Base-by-base conservation (phyloP, 148 eudicot genomes). In the Gaultheria prostrata region DNA sequence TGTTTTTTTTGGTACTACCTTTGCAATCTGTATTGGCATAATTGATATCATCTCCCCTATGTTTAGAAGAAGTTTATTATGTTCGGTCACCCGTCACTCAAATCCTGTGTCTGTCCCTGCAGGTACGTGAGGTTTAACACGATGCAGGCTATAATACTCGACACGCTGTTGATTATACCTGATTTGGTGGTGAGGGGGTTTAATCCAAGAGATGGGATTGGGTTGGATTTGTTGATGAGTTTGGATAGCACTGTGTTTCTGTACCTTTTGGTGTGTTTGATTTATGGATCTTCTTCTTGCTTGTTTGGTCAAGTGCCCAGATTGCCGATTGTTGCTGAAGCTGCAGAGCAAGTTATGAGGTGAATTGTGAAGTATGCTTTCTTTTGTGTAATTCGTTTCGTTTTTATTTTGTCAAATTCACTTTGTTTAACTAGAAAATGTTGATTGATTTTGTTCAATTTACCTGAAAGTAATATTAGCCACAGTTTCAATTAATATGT, bases 321-420 rank as follows among this genome's bases (percentile, higher is more conserved):
- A 70, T 89, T 96, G 91, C 98, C 98, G 1, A 88, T 96, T 90
- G 97, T 96, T 73, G 98, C 97, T 78, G 98, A 96, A 30, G 98
- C 95, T 87, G 97, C 98, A 84, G 98, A 96, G 91, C 97, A 94
- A 89, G 94, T 96, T 54, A 9, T 61, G 67, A 61, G n/a, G 67
- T 61, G n/a, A 8, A n/a, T 86, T 91, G 76, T 96, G 82, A 87
- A 80, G 13, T 26, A 33, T 73, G 77, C 6, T 39, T 73, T 3
- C 43, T 71, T 39, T 10, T 65, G 35, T 65, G 33, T 65, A 65
- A 9, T 26, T 28, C 71, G 0, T 28, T 10, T 65, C 3, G 17
- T 12, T 65, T 39, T 73, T 9, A 21, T 71, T 39, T 21, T 65
- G 35, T 65, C 32, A 26, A 26, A 9, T 26, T 26, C 71, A 0